A percentile compares a stretch with the other conserved stretches of the same genome.
Evolutionary conservation across 768 basidiomycete species (phyloP).

Genomic region (Boletellus emodensis): DNA sequence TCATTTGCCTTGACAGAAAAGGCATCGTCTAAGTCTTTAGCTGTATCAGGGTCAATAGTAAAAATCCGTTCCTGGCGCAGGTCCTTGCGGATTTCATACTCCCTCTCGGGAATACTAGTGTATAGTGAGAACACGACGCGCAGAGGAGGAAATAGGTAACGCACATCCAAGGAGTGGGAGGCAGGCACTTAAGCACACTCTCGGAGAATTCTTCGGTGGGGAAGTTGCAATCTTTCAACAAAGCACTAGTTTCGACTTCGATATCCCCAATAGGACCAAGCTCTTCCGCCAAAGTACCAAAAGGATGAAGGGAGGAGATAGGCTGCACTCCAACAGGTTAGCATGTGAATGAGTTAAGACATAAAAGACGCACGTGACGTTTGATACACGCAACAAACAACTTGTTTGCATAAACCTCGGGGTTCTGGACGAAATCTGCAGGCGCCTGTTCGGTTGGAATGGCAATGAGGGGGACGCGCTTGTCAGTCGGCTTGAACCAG

Average conservation of each 20-base stretch:
- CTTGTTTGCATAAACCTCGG: conserved; percentile 84
- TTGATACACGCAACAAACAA: conserved; percentile 98
- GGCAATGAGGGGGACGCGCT: conserved; percentile 96
- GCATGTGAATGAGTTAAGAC: conserved; percentile 4
- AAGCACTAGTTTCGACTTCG: conserved; percentile 95
- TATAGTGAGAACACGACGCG: conserved; percentile 10
- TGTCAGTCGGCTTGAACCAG: conserved; percentile 99
- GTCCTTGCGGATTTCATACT: conserved; percentile 85
- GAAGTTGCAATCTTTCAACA: conserved; percentile 99
- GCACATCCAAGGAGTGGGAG: conserved; percentile 92
- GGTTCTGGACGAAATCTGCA: conserved; percentile 90
- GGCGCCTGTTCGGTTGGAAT: conserved; percentile 99
- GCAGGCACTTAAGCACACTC: conserved; percentile 90
- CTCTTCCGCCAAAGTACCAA: conserved; percentile 97
- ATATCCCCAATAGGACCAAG: conserved; percentile 98
- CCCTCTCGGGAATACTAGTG: conserved; percentile 78
- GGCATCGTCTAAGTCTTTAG: conserved; percentile 95
- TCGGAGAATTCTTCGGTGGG: conserved; percentile 96
- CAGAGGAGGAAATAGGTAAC: conserved; percentile 20
- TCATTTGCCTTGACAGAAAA: conserved; percentile 85
- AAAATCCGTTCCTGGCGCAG: conserved; percentile 82
- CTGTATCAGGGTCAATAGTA: conserved; percentile 86
- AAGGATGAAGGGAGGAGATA: conserved; percentile 96
- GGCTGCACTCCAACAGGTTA: conserved; percentile 46
- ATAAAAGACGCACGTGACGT: conserved; percentile 69